phyloP scores from a whole-genome alignment of 176 grass and related monocot genomes.

The Musa itinerans region DNA sequence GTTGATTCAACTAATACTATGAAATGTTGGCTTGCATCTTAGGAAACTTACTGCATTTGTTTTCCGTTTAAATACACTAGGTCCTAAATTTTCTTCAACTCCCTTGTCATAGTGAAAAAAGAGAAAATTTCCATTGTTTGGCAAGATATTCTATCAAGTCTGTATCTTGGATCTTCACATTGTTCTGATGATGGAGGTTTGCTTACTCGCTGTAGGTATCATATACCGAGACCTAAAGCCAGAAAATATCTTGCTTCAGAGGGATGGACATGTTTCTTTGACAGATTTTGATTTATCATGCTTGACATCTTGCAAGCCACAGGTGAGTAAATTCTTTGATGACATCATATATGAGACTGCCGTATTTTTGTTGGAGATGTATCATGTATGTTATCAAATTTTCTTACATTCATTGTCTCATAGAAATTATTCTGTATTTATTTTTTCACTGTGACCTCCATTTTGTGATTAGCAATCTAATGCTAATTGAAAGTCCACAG shows the following conservation, averaged over 20 bases:
- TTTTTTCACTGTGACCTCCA: too few relatives aligned
- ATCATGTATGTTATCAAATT: too few relatives aligned
- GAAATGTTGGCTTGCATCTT: not conserved
- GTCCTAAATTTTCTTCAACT: not conserved
- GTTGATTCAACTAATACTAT: too few relatives aligned
- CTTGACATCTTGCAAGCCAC: constrained; percentile 67
- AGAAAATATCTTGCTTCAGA: constrained; percentile 81
- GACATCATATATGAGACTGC: not conserved
- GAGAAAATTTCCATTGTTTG: not conserved
- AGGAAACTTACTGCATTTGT: not conserved
- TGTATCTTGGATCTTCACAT: not conserved
- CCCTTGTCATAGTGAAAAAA: not conserved
- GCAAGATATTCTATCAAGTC: not conserved
- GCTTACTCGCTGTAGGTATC: constrained; percentile 43
- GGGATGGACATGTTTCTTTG: constrained; percentile 71
- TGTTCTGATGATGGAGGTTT: not conserved
- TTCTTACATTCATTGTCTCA: too few relatives aligned
- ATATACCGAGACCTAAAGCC: constrained; percentile 94
- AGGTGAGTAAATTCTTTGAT: constrained; percentile 34
- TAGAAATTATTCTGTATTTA: too few relatives aligned
- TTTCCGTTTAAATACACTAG: not conserved
- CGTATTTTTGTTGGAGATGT: too few relatives aligned
- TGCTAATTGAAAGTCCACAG: too few relatives aligned
- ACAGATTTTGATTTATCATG: constrained; percentile 92
- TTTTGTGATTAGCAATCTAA: not conserved